Evolutionary conservation across 768 basidiomycete species (phyloP), one percentile per base, ranked within the genome.

Genomic region (Tulasnella sp.): DNA sequence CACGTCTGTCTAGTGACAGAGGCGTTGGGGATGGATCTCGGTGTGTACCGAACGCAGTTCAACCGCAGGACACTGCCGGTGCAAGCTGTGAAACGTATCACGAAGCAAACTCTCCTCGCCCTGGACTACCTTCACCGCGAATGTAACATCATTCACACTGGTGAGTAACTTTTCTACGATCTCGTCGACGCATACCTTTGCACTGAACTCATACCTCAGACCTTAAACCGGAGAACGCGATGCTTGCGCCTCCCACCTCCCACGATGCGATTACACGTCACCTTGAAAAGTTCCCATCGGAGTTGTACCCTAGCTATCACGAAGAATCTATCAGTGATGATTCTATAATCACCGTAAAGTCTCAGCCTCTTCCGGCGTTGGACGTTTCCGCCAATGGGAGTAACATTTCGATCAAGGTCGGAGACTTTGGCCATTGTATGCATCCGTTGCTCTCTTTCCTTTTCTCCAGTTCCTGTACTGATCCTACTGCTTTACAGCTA

Each of bases 71-170:
- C 14, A 25, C 19, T 70, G n/a, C 37, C 69, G 3, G 11, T 25
- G 6, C 37, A 5, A 6, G 36, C 69, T 0, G 69, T 14, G 11
- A 79, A 80, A 72, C 67, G 74, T 38, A 79, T 83, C 38, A 77
- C 80, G 39, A 81, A 80, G 64, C 83, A 83, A 73, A 39, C 78
- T 9, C 79, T 83, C 39, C 79, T 82, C 25, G 81, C 81, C 8
- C 77, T 81, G 8, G 79, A 81, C 67, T 83, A 81, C 74, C 79
- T 82, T 64, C 82, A 83, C 74, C 72, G 75, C n/a, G 72, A 80
- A 38, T 81, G 79, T 42, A 67, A 76, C 0, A 45, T 80, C 29
- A 74, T 81, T 58, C 80, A 82, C 77, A 78, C 75, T 34, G 80
- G 82, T 81, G 58, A 37, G 25, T 69, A 31, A n/a, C n/a, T 34